Percentiles rank a stretch among this genome's conserved stretches.
These are phyloP conservation scores for Eucalyptus dawsonii DNA, from an alignment of 345 rosid genomes.

Conservation along the genomic window DNA sequence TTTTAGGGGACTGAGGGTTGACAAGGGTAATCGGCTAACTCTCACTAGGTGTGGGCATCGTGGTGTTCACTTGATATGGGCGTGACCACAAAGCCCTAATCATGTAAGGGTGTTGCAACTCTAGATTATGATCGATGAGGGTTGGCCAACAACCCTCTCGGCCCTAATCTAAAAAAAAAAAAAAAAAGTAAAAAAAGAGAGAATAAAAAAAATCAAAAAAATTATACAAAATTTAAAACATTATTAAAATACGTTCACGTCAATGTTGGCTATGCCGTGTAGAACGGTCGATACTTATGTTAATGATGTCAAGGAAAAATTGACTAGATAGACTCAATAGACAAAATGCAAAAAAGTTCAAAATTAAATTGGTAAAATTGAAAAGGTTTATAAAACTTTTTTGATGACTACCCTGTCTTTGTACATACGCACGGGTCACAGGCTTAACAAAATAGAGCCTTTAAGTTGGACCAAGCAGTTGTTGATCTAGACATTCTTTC, in stretches of 20 bases:
- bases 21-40: neutral
- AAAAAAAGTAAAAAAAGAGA: accelerated
- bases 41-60: neutral
- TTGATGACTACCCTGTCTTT: neutral
- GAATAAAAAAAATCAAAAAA: no score
- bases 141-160: neutral
- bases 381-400: no score
- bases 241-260: no score
- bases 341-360: no score
- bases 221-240: no score
- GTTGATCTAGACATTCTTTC: neutral
- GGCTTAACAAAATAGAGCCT: neutral
- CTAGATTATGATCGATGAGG: neutral
- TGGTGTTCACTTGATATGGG: neutral
- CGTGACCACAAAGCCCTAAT: neutral
- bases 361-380: no score
- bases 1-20: no score
- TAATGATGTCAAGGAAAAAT: no score
- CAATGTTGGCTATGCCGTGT: accelerated
- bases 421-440: neutral
- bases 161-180: neutral
- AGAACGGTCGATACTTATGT: accelerated
- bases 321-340: no score
- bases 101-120: neutral
- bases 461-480: neutral